A percentile compares a stretch with the other conserved stretches of the same genome.
Evolutionary conservation across 192 early-diverging fungal species (phyloP).

Genomic region (Podila verticillata): DNA sequence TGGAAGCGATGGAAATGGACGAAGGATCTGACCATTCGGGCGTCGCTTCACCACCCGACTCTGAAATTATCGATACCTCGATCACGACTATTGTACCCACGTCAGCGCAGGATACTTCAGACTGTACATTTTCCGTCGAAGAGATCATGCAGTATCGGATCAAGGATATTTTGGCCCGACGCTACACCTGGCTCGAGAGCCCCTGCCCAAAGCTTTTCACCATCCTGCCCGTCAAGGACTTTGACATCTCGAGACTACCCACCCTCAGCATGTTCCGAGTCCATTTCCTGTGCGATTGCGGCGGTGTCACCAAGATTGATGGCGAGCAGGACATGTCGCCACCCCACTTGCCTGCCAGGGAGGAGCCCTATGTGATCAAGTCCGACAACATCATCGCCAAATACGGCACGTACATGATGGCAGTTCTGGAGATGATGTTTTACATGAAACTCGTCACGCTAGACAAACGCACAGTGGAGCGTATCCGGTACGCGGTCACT

Average conservation of each 20-base stretch:
- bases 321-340: conserved; percentile 1
- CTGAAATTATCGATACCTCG: background rate
- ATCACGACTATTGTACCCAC: background rate
- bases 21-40: background rate
- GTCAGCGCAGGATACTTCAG: background rate
- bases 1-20: background rate
- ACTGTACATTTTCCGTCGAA: background rate
- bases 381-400: background rate
- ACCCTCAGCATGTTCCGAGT: conserved; percentile 6
- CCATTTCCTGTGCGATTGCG: conserved; percentile 35
- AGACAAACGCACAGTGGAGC: background rate
- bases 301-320: conserved; percentile 7
- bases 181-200: conserved; percentile 34
- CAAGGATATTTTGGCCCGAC: conserved; percentile 16
- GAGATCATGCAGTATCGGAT: conserved; percentile 24
- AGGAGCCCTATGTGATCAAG: conserved; percentile 1
- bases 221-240: conserved; percentile 19
- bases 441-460: conserved; percentile 10
- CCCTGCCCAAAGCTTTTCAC: conserved; percentile 30
- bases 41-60: background rate
- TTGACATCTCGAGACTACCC: background rate
- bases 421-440: conserved; percentile 40
- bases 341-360: conserved; percentile 5
- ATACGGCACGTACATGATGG: conserved; percentile 26
- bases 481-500: conserved; percentile 23